phyloP scores from a whole-genome alignment of 441 rosid genomes.

The Lepidium campestre region DNA sequence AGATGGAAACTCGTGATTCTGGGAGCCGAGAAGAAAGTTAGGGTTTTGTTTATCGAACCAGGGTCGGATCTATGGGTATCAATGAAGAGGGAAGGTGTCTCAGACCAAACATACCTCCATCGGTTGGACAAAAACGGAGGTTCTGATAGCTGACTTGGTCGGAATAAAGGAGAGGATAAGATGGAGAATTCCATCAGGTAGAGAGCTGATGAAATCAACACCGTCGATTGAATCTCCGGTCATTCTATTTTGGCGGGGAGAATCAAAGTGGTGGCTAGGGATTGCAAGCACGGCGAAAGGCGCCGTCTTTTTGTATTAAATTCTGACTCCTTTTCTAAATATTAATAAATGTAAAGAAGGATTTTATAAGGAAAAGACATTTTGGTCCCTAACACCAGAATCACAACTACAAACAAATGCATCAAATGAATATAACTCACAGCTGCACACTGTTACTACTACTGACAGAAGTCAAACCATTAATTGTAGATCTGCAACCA shows the following conservation, averaged over 20 bases:
- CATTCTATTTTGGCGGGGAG: neutral
- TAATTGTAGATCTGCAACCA: neutral
- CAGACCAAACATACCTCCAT: conserved; percentile 24
- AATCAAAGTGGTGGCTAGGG: neutral
- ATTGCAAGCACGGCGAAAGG: neutral
- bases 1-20: conserved; percentile 20
- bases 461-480: neutral
- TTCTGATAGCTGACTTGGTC: conserved; percentile 21
- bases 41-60: conserved; percentile 16
- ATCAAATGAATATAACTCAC: no score
- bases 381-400: no score
- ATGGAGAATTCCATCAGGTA: conserved; percentile 24
- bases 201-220: conserved; percentile 23
- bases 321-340: no score
- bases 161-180: conserved; percentile 21
- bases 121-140: conserved; percentile 22
- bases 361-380: no score
- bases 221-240: conserved; percentile 5
- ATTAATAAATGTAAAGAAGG: no score
- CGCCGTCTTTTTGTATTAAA: neutral
- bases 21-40: conserved; percentile 5
- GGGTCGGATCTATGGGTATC: conserved; percentile 10
- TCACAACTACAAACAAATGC: no score
- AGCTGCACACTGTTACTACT: no score
- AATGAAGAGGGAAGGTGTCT: conserved; percentile 21